Percentiles rank a stretch among this genome's conserved stretches.
These are phyloP conservation scores for Lithocarpus polystachyus DNA, from an alignment of 306 rosid genomes.

Conservation along the genomic window DNA sequence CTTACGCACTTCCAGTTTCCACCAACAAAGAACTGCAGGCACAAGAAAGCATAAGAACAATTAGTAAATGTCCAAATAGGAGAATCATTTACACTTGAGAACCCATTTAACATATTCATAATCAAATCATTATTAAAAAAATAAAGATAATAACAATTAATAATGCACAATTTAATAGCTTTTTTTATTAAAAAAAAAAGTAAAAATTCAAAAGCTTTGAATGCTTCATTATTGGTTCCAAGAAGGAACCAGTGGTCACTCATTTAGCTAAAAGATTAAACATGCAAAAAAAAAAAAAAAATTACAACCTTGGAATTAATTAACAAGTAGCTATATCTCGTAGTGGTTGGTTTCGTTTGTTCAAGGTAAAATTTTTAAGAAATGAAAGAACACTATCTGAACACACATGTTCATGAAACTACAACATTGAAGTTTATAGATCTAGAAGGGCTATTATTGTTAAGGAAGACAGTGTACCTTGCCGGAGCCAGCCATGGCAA, in stretches of 20 bases:
- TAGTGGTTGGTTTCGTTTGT: not conserved
- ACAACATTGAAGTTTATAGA: not conserved
- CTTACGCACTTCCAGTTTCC: constrained; percentile 78
- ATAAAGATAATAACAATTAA: too few relatives aligned
- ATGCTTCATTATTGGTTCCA: not conserved
- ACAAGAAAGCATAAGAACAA: constrained; percentile 11
- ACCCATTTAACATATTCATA: not conserved
- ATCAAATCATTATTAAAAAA: too few relatives aligned
- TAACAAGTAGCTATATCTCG: not conserved
- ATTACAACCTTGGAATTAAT: not conserved
- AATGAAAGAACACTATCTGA: too few relatives aligned
- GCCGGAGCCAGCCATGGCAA: constrained; percentile 92
- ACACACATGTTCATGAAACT: too few relatives aligned
- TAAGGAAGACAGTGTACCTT: constrained; percentile 42
- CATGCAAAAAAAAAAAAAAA: too few relatives aligned
- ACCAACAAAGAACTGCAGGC: constrained; percentile 62
- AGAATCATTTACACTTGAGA: not conserved
- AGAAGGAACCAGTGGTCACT: too few relatives aligned
- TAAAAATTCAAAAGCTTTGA: not conserved
- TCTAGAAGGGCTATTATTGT: not conserved
- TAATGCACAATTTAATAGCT: too few relatives aligned
- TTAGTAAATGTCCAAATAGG: constrained; percentile 6
- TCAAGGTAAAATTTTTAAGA: not conserved
- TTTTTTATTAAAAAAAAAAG: too few relatives aligned
- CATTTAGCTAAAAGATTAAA: too few relatives aligned